A percentile compares a stretch with the other conserved stretches of the same genome.
These are phyloP conservation scores for Ilex asprella DNA, from an alignment of 257 asterid species.

Conservation along the genomic window DNA sequence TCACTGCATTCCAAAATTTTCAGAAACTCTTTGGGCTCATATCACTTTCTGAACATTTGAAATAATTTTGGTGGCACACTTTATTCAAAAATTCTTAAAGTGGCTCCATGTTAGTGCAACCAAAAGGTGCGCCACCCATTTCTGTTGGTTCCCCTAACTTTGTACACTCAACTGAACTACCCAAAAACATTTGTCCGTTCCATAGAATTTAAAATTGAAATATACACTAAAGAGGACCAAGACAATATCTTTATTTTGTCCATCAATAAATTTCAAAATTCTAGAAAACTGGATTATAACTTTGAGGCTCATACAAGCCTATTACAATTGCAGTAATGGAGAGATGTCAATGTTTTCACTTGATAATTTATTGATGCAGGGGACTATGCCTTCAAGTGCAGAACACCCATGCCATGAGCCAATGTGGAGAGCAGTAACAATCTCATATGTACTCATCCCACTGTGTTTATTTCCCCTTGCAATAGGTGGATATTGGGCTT, in stretches of 20 bases:
- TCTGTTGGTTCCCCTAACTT: too few relatives aligned
- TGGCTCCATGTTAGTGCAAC: too few relatives aligned
- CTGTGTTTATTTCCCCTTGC: conserved; percentile 50
- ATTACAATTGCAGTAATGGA: not conserved
- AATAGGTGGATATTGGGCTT: conserved; percentile 59
- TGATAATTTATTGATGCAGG: conserved; percentile 24
- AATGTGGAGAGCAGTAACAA: conserved; percentile 63
- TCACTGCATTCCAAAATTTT: too few relatives aligned
- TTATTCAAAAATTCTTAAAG: too few relatives aligned
- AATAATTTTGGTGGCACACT: too few relatives aligned
- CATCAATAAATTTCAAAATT: too few relatives aligned
- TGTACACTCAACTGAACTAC: too few relatives aligned
- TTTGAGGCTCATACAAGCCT: not conserved
- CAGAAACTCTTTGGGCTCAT: too few relatives aligned
- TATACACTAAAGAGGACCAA: not conserved
- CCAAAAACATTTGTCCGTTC: not conserved
- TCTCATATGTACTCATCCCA: conserved; percentile 34
- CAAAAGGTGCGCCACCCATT: too few relatives aligned
- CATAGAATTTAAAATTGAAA: not conserved
- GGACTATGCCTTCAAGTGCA: conserved; percentile 47
- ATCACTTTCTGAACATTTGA: too few relatives aligned
- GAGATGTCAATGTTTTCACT: not conserved
- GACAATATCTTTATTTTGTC: too few relatives aligned
- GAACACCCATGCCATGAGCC: conserved; percentile 23
- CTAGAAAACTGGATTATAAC: not conserved